phyloP scores from a whole-genome alignment of 2,329 filamentous ascomycete species.

The Amesomyces nigricolor region DNA sequence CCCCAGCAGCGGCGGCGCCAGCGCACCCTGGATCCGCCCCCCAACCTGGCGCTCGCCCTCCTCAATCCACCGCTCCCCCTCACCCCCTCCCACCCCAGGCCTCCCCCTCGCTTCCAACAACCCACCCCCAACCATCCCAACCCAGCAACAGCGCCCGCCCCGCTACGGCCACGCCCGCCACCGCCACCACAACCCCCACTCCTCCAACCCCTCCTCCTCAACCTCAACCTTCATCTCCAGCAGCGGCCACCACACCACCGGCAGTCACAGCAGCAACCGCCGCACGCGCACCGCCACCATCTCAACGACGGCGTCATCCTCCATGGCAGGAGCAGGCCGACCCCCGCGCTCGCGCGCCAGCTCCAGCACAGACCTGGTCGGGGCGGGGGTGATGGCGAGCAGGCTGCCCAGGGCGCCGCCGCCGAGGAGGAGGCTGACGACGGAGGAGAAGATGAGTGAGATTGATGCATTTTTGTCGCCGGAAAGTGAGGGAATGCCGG shows the following conservation, averaged over 20 bases:
- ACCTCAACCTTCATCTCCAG: neutral
- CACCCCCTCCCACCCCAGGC: neutral
- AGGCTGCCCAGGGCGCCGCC: too few relatives aligned
- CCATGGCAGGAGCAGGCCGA: neutral
- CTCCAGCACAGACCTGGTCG: neutral
- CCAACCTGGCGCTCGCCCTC: constrained; percentile 14
- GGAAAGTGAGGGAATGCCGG: neutral
- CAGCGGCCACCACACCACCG: neutral
- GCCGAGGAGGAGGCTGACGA: constrained; percentile 12
- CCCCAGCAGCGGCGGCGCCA: constrained; percentile 6
- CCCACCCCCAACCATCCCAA: neutral
- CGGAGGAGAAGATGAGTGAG: constrained; percentile 20
- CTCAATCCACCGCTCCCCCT: neutral
- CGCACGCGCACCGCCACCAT: neutral
- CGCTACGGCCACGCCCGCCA: constrained; percentile 1
- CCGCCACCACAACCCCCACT: neutral
- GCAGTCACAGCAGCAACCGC: neutral
- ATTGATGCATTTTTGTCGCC: constrained; percentile 18
- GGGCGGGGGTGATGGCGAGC: neutral
- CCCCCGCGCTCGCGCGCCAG: neutral
- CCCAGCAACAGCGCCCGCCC: neutral
- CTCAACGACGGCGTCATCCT: too few relatives aligned
- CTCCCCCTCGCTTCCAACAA: neutral
- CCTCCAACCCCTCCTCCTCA: neutral
- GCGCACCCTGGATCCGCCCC: constrained; percentile 1